These are phyloP conservation scores for Flaveria linearis DNA, from an alignment of 129 eudicot genomes.

Conservation along the genomic window DNA sequence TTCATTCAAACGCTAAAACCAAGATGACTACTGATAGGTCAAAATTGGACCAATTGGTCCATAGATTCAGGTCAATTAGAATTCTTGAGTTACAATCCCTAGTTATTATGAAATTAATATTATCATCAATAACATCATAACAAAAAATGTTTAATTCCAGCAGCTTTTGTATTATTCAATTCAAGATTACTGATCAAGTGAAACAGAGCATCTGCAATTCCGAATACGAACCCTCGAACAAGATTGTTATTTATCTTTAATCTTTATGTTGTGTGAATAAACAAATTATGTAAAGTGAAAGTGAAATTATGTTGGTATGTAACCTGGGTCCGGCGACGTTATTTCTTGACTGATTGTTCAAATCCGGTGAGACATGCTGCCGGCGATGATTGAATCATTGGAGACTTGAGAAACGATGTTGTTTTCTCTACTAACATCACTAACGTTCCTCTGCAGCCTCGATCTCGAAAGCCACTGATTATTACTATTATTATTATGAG, in stretches of 20 bases:
- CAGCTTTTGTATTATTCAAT: neutral
- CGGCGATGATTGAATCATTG: constrained; percentile 55
- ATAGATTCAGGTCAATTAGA: constrained; percentile 8
- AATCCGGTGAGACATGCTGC: constrained; percentile 47
- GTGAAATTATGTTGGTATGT: neutral
- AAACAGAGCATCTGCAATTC: constrained; percentile 16
- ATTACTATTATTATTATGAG: constrained; percentile 16
- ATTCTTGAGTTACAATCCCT: constrained; percentile 24
- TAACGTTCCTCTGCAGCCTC: constrained; percentile 45
- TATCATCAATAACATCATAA: too few relatives aligned
- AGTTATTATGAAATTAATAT: constrained; percentile 4
- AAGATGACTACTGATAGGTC: constrained; percentile 8
- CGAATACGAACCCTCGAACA: neutral
- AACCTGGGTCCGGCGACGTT: constrained; percentile 32
- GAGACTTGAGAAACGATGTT: constrained; percentile 51
- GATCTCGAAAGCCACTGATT: constrained; percentile 75
- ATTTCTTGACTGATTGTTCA: constrained; percentile 36
- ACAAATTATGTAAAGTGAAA: neutral
- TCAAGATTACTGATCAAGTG: neutral
- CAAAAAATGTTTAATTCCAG: neutral
- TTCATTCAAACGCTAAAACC: constrained; percentile 16
- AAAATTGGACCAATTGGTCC: neutral
- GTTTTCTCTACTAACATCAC: constrained; percentile 40
- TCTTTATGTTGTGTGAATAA: neutral
- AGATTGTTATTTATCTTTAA: neutral